Percentiles rank a stretch among this genome's conserved stretches.
These are phyloP conservation scores for Pichia phayaonensis DNA, from an alignment of 805 yeast genomes.

Conservation along the genomic window DNA sequence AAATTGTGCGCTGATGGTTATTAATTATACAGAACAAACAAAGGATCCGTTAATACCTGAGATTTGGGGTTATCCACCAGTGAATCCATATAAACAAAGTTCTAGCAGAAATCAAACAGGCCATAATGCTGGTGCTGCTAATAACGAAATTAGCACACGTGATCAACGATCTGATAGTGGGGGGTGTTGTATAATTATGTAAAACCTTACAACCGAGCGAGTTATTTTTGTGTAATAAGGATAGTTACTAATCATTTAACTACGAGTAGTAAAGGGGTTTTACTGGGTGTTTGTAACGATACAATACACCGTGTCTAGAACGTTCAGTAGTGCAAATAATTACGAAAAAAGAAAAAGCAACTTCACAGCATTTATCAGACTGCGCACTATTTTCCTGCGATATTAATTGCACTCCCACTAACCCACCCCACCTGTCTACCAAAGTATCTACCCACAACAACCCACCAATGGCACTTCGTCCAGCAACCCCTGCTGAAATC, in stretches of 20 bases:
- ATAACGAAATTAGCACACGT: neutral
- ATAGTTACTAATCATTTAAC: no score
- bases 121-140: neutral
- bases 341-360: no score
- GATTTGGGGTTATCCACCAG: constrained; percentile 29
- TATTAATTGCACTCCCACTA: no score
- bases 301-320: no score
- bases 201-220: neutral
- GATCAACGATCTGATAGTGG: neutral
- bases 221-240: no score
- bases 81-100: constrained; percentile 5
- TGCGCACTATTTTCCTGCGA: no score
- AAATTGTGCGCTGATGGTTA: constrained; percentile 44
- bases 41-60: constrained; percentile 42
- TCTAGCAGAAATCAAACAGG: neutral
- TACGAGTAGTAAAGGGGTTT: no score
- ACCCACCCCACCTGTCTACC: no score
- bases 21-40: constrained; percentile 35
- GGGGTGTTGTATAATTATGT: constrained; percentile 27
- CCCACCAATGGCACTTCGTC: neutral
- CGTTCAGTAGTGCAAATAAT: no score
- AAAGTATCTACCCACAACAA: neutral
- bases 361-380: no score
- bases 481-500: neutral
- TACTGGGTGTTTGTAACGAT: neutral